Evolutionary conservation across 2,329 filamentous ascomycete species (phyloP).

Genomic region (Phialocephala sp.): DNA sequence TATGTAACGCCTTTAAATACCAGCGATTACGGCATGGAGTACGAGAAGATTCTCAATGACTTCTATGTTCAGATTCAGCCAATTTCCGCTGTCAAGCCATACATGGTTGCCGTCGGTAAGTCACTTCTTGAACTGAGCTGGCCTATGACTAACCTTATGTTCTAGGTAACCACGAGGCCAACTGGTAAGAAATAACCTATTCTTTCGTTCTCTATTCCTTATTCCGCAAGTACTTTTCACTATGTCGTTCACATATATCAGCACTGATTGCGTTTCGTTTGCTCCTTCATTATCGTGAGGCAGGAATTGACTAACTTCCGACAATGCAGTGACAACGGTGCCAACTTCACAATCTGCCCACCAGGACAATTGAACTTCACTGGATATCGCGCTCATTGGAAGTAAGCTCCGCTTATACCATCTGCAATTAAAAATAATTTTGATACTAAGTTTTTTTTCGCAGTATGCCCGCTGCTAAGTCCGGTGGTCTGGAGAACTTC

Average conservation of each 20-base stretch:
- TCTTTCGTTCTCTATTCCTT: too few species aligned
- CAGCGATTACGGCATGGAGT: constrained; percentile 35
- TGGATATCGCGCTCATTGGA: constrained; percentile 46
- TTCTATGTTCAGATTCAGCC: constrained; percentile 61
- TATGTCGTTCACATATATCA: too few species aligned
- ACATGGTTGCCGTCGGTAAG: constrained; percentile 49
- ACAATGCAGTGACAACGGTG: constrained; percentile 38
- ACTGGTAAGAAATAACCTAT: neutral
- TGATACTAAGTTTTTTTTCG: constrained; percentile 61
- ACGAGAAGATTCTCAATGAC: constrained; percentile 59
- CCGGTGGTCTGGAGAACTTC: neutral
- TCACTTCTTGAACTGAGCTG: neutral
- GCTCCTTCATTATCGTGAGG: too few species aligned
- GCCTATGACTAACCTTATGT: neutral
- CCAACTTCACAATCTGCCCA: constrained; percentile 45
- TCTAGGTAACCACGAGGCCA: neutral
- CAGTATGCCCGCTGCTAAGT: constrained; percentile 52
- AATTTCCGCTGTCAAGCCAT: constrained; percentile 57
- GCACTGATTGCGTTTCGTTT: too few species aligned
- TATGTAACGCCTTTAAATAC: neutral
- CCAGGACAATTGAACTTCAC: constrained; percentile 64
- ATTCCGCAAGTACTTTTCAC: too few species aligned
- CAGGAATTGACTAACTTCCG: too few species aligned
- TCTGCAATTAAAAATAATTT: constrained; percentile 56
- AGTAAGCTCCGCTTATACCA: neutral